Evolutionary conservation across 345 rosid species (phyloP).

Genomic region (Salix brachista): DNA sequence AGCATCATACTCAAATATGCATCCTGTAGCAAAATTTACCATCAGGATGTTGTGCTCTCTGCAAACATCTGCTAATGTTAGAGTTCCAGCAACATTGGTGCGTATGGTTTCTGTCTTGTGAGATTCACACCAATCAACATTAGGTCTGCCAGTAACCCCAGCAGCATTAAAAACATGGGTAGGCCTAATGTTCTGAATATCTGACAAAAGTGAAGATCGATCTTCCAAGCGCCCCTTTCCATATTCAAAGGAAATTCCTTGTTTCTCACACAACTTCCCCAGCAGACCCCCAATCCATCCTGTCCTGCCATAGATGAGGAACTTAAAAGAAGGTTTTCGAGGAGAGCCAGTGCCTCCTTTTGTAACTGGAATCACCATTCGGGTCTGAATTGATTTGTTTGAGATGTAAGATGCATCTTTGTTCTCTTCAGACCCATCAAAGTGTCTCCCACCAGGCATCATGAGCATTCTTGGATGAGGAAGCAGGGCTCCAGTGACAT

Average conservation of each 20-base stretch:
- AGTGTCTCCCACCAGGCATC: constrained; percentile 62
- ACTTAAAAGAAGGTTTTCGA: constrained; percentile 48
- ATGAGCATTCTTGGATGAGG: constrained; percentile 81
- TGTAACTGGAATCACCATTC: constrained; percentile 60
- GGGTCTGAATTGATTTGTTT: constrained; percentile 39
- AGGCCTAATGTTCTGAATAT: constrained; percentile 51
- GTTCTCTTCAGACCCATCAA: constrained; percentile 34
- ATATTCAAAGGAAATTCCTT: constrained; percentile 59
- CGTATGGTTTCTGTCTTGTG: constrained; percentile 69
- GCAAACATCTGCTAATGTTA: constrained; percentile 74
- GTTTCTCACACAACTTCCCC: constrained; percentile 64
- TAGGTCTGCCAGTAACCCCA: constrained; percentile 76
- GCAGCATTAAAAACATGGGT: constrained; percentile 84
- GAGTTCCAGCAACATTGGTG: constrained; percentile 68
- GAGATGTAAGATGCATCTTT: constrained; percentile 30
- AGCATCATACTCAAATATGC: constrained; percentile 70
- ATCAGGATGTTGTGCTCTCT: constrained; percentile 58
- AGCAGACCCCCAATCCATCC: constrained; percentile 84
- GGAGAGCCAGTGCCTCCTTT: constrained; percentile 28
- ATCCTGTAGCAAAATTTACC: constrained; percentile 80
- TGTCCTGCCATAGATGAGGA: constrained; percentile 68
- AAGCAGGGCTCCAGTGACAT: constrained; percentile 79
- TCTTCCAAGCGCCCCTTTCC: constrained; percentile 74
- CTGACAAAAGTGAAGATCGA: constrained; percentile 53
- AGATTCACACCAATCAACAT: constrained; percentile 81